phyloP scores from a whole-genome alignment of 2,329 filamentous ascomycete species.

The Colletotrichum tabaci region DNA sequence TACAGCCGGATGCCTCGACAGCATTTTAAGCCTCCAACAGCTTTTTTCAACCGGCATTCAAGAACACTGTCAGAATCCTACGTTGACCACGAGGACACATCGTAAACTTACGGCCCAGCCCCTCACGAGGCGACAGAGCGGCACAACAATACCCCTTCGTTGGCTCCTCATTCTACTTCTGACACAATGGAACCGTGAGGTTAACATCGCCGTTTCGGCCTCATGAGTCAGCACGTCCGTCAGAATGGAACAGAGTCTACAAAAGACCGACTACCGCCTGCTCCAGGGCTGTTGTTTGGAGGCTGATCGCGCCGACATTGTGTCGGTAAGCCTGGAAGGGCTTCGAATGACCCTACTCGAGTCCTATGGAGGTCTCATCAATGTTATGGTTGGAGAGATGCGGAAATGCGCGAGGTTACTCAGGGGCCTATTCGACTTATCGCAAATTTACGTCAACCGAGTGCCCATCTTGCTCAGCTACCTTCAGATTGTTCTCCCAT shows the following conservation, averaged over 20 bases:
- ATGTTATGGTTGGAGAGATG: constrained; percentile 64
- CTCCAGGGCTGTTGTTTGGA: constrained; percentile 69
- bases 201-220: constrained; percentile 24
- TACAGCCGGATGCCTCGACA: constrained; percentile 13
- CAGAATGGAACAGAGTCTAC: constrained; percentile 44
- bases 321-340: constrained; percentile 63
- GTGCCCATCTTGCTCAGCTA: constrained; percentile 68
- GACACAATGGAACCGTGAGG: constrained; percentile 19
- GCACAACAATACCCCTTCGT: background rate
- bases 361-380: constrained; percentile 62
- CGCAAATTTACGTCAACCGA: constrained; percentile 65
- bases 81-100: background rate
- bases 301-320: constrained; percentile 66
- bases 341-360: constrained; percentile 63
- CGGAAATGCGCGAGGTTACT: constrained; percentile 61
- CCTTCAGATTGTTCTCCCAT: constrained; percentile 70
- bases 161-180: background rate
- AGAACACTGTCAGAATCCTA: too few species aligned
- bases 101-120: background rate
- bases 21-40: background rate
- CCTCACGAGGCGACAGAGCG: background rate
- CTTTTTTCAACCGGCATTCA: background rate
- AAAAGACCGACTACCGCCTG: constrained; percentile 54
- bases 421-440: constrained; percentile 68
- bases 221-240: background rate